Evolutionary conservation across 768 basidiomycete genomes (phyloP), one percentile per base, ranked within the genome.

Genomic region (Tubosaeta sp.): DNA sequence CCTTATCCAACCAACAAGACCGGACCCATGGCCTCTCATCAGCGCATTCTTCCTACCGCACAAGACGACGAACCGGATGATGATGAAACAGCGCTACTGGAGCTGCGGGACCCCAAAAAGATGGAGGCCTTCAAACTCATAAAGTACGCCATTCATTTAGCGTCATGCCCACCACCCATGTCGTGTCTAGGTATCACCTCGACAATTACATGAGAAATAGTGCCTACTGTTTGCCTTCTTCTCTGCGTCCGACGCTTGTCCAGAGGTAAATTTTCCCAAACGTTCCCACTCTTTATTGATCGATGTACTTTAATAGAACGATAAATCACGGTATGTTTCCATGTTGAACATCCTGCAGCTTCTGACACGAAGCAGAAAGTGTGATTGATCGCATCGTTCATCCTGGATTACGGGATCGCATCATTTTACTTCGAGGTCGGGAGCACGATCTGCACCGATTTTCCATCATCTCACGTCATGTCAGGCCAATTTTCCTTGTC

Each of bases 381-480:
- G 79, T 88, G n/a, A 91, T 97, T 60, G 94, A 97, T 67, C 83
- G 85, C 42, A 84, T 97, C 43, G 78, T 91, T 53, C 90, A 94
- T 70, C 89, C 95, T 43, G 88, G 92, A 60, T 74, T 97, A 51
- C 81, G 95, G 33, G 94, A 97, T 61, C 81, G 91, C 32, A 87
- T 95, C 78, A 97, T 97, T 59, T 75, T 95, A 16, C 72, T 92
- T 32, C 79, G 91, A 74, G 88, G 93, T 86, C 6, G 29, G 56
- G 11, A 17, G 9, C 16, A 6, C 65, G 47, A 75, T 67, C 16
- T 45, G 38, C 26, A n/a, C 16, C 13, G 45, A 27, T n/a, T 22
- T 44, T 48, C 41, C 27, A 27, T 41, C 14, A 16, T 25, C 49
- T 62, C 42, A 60, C n/a, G 7, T 47, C 35, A 22, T 54, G 41